Evolutionary conservation across 306 rosid genomes (phyloP).

Genomic region (Morella rubra): DNA sequence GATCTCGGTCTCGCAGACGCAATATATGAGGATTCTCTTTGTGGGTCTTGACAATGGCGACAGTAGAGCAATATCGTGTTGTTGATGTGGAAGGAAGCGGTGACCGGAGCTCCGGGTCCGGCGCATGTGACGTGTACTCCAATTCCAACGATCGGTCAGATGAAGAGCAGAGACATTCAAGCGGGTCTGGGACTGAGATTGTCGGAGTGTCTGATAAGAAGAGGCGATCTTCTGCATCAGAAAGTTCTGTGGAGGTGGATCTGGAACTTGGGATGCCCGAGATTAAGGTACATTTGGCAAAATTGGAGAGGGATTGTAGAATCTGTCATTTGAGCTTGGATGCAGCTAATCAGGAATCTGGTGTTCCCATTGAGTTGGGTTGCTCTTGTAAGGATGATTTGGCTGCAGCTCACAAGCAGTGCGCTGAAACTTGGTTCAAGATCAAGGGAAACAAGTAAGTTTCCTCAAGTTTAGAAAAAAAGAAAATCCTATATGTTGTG

Average conservation of each 20-base stretch:
- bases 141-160: slow-evolving; percentile 23
- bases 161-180: slow-evolving; percentile 39
- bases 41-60: slow-evolving; percentile 49
- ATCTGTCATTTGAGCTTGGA: slow-evolving; percentile 77
- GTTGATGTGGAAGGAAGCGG: slow-evolving; percentile 38
- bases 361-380: slow-evolving; percentile 76
- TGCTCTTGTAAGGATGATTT: slow-evolving; percentile 91
- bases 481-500: slow-evolving; percentile 1
- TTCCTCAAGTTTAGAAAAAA: neutral
- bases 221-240: slow-evolving; percentile 55
- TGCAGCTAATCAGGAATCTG: slow-evolving; percentile 76
- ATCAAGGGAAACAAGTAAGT: slow-evolving; percentile 94
- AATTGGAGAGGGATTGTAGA: slow-evolving; percentile 82
- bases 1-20: slow-evolving; percentile 37
- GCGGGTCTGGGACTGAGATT: slow-evolving; percentile 50
- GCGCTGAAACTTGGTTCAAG: slow-evolving; percentile 98
- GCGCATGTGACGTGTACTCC: slow-evolving; percentile 4
- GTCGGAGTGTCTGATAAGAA: slow-evolving; percentile 38
- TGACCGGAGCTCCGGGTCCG: slow-evolving; percentile 38
- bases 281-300: slow-evolving; percentile 52
- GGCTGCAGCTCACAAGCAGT: slow-evolving; percentile 91
- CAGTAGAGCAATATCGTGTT: slow-evolving; percentile 43
- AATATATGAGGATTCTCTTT: slow-evolving; percentile 72
- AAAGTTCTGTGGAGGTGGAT: slow-evolving; percentile 66
- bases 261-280: slow-evolving; percentile 53